Evolutionary conservation across 164 flowering plant species (phyloP), one percentile per base, ranked within the genome.

Genomic region (Vitis labrusca): DNA sequence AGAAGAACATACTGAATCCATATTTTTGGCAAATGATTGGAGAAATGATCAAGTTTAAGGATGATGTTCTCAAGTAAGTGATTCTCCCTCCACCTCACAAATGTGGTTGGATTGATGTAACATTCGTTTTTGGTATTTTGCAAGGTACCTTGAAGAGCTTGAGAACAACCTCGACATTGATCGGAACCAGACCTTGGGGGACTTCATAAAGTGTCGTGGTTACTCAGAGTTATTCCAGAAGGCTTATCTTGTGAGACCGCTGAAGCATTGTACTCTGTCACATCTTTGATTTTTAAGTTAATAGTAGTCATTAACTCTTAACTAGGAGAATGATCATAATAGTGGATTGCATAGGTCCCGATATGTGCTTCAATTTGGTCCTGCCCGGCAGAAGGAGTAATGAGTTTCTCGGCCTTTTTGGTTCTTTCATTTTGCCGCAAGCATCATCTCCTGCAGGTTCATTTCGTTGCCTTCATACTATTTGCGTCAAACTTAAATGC

Each of bases 341-440:
- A 2, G 17, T 59, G 44, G 32, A 53, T 65, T 61, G 63, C 27
- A 71, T 66, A 92, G 99, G 70, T 93, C 66, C 99, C 99, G 2
- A 70, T 92, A 14, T 95, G 98, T 77, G 90, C 86, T 69, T 92
- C 97, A 50, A 89, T 95, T 54, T 95, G 98, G 99, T 88, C 98
- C 10, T 90, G 93, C 80, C 79, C 98, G 72, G 79, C 96, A 23
- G 92, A 91, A 57, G 85, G 84, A 67, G 96, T 89, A 50, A 64
- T 85, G 86, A 79, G 50, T 80, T 95, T 91, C 64, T 91, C 99
- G 50, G 98, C 98, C 19, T 91, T 76, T 79, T 89, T 90, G 3
- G 83, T 95, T 68, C 94, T 95, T 71, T 89, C 99, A 19, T 92
- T 91, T 80, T 92, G 96, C 73, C 94, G 89, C 19, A 93, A 91